Base-by-base conservation (phyloP, 495 filamentous ascomycete species). In the Podospora conica region DNA sequence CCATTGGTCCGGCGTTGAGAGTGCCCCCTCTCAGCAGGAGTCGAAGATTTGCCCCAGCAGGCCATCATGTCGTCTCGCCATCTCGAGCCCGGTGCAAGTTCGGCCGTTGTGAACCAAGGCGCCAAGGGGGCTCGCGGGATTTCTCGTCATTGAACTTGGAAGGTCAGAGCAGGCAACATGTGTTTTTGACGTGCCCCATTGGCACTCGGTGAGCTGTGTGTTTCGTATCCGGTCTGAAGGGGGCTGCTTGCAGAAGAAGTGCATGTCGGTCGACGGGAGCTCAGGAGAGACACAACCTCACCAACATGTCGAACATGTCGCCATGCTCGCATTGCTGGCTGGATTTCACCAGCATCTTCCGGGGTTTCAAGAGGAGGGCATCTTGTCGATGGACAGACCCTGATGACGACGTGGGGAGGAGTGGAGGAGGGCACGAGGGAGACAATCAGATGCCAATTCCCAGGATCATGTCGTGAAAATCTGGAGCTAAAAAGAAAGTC, bases 391-490 rank as follows among this genome's bases (percentile, higher is more conserved):
- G 58, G 58, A 21, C 25, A 21, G 27, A 10, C 24, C 23, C 56
- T 12, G 58, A 59, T 21, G 25, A 29, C 58, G 24, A 27, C 6
- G 25, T 28, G 15, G 40, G 40, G 40, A 6, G 25, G 25, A 6
- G 25, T 2, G 6, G 25, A 6, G 25, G 40, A 5, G 58, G 54
- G 18, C 58, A n/a, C 29, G 25, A 33, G 58, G 29, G 20, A 31
- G 59, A 53, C 20, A 53, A 48, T 61, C 59, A 61, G 59, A 61
- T 61, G 59, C 24, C 61, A 63, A 48, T 8, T 48, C 15, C 40
- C 40, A 48, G 40, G 40, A n/a, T 48, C 40, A n/a, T 48, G 40
- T 48, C 18, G 33, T 48, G 40, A n/a, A 8, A 48, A 48, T 48
- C 40, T 15, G 10, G 10, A 31, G 29, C 29, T 3, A 31, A 62